Evolutionary conservation across 2,329 filamentous ascomycete genomes (phyloP).

Genomic region (Arthrinium phaeospermum): DNA sequence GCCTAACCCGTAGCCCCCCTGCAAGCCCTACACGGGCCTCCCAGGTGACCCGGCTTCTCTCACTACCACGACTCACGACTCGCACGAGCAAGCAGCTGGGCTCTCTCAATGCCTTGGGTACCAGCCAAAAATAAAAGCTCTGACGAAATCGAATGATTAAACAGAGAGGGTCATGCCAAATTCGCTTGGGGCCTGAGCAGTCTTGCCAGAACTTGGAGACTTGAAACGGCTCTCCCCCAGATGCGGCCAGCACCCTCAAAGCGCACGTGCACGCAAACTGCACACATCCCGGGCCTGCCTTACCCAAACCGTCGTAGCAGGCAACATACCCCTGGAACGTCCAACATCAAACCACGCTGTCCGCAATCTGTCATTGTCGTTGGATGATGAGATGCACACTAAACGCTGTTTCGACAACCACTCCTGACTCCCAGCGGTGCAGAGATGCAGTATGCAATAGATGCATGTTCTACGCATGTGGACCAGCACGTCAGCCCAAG

Average conservation of each 20-base stretch:
- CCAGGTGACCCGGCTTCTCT: neutral
- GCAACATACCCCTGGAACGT: neutral
- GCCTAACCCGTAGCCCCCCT: neutral
- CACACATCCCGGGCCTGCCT: neutral
- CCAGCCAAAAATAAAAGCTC: neutral
- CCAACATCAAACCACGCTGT: neutral
- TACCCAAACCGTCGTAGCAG: constrained; percentile 2
- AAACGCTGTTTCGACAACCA: neutral
- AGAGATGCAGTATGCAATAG: neutral
- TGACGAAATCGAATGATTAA: neutral
- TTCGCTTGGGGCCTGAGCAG: neutral
- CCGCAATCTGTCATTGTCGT: neutral
- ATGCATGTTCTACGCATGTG: neutral
- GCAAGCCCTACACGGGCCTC: constrained; percentile 9
- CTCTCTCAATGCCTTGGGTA: neutral
- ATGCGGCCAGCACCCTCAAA: neutral
- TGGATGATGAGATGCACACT: neutral
- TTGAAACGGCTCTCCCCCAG: constrained; percentile 8
- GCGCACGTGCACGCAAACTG: constrained; percentile 13
- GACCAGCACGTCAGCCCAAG: neutral
- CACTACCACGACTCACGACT: neutral
- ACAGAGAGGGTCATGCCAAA: neutral
- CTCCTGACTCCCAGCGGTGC: neutral
- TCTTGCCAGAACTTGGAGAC: constrained; percentile 11
- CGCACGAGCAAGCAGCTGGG: neutral